Conservation (phyloP, 495 filamentous ascomycete genomes). For the Podospora tetraspora region DNA sequence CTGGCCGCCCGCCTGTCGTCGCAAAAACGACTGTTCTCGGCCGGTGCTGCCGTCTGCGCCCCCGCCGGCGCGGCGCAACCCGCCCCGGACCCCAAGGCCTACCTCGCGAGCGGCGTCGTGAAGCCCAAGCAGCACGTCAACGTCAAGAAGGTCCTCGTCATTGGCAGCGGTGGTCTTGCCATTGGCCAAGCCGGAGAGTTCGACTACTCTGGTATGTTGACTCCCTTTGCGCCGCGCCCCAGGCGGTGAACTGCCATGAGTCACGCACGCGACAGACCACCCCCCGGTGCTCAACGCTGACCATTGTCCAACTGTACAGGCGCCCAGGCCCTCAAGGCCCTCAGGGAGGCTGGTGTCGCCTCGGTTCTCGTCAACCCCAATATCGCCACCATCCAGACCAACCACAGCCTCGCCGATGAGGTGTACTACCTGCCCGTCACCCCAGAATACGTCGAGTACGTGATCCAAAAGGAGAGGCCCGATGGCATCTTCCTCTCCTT, state of each 20-base stretch:
- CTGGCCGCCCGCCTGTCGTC: constrained; percentile 21
- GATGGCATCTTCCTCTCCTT: constrained; percentile 98
- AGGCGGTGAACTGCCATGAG: constrained; percentile 29
- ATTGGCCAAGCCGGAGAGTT: constrained; percentile 99
- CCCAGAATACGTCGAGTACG: constrained; percentile 90
- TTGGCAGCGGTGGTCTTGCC: constrained; percentile 91
- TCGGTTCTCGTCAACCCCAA: constrained; percentile 98
- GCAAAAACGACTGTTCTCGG: constrained; percentile 41
- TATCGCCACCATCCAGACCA: constrained; percentile 98
- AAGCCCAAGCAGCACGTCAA: constrained; percentile 70
- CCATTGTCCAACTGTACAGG: constrained; percentile 46
- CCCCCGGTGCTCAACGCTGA: constrained; percentile 17
- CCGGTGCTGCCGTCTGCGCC: constrained; percentile 30
- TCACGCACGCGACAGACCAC: constrained; percentile 17
- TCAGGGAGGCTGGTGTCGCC: constrained; percentile 94
- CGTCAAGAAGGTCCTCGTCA: constrained; percentile 97
- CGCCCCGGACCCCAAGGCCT: constrained; percentile 80
- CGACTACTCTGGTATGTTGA: constrained; percentile 82
- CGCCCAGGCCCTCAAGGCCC: constrained; percentile 91
- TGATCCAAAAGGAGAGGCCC: constrained; percentile 89
- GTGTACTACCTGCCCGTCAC: constrained; percentile 98
- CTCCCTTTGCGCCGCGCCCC: constrained; percentile 1
- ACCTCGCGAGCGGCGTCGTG: constrained; percentile 79
- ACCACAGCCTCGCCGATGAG: constrained; percentile 91
- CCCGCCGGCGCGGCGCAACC: constrained; percentile 43